Evolutionary conservation across 2,329 filamentous ascomycete genomes (phyloP).

Genomic region (Trichoderma breve): DNA sequence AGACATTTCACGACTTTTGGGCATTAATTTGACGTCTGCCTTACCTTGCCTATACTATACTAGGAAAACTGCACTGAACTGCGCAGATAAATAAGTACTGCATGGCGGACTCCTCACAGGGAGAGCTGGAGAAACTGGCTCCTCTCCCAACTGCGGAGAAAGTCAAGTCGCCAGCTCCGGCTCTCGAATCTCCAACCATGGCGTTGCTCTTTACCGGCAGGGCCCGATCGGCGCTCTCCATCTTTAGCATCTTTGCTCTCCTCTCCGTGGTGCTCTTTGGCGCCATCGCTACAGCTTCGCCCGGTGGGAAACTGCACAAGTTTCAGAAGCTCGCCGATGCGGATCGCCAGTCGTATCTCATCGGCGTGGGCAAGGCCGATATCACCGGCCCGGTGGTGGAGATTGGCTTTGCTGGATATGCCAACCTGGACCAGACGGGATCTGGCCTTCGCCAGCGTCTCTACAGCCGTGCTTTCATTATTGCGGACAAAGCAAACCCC

Average conservation of each 20-base stretch:
- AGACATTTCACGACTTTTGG: neutral
- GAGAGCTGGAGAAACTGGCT: slow-evolving; percentile 10
- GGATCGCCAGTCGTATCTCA: slow-evolving; percentile 43
- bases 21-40: neutral
- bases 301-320: slow-evolving; percentile 4
- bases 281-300: neutral
- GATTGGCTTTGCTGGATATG: slow-evolving; percentile 89
- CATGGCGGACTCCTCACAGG: slow-evolving; percentile 3
- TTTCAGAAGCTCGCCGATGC: slow-evolving; percentile 2
- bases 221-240: slow-evolving; percentile 6
- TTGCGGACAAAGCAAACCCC: slow-evolving; percentile 65
- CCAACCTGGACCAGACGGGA: slow-evolving; percentile 77
- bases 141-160: slow-evolving; percentile 4
- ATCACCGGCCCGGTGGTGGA: slow-evolving; percentile 78
- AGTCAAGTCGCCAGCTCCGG: slow-evolving; percentile 4
- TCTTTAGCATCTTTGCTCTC: slow-evolving; percentile 18
- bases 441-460: slow-evolving; percentile 82
- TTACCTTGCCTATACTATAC: neutral
- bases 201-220: slow-evolving; percentile 3
- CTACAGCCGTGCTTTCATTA: slow-evolving; percentile 85
- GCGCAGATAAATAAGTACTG: neutral
- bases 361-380: slow-evolving; percentile 58
- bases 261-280: slow-evolving; percentile 19
- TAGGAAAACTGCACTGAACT: neutral
- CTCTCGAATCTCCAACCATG: slow-evolving; percentile 9